phyloP scores from a whole-genome alignment of 805 yeast genomes.

The Candida arabinofermentans region DNA sequence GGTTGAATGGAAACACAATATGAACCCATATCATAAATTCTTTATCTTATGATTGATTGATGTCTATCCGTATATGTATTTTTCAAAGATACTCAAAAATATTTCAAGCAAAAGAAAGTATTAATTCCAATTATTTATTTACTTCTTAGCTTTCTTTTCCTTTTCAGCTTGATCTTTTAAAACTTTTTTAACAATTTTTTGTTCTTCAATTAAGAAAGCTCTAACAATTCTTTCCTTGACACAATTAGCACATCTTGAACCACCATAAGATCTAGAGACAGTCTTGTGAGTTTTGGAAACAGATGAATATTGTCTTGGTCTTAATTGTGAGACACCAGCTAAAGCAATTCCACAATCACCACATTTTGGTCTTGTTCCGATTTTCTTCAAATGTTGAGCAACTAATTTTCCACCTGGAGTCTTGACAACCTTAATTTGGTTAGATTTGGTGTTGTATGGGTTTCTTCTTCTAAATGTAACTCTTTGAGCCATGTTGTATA shows the following conservation, averaged over 20 bases:
- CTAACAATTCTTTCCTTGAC: constrained; percentile 99
- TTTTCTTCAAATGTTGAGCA: constrained; percentile 96
- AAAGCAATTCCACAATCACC: constrained; percentile 78
- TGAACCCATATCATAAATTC: too few species aligned
- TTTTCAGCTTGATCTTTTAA: constrained; percentile 93
- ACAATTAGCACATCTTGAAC: constrained; percentile 96
- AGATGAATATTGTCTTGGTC: constrained; percentile 97
- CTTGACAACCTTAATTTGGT: constrained; percentile 99
- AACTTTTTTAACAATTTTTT: constrained; percentile 99
- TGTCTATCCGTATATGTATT: too few species aligned
- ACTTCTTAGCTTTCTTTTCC: constrained; percentile 57
- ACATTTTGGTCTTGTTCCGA: constrained; percentile 82
- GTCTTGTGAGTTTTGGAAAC: constrained; percentile 96
- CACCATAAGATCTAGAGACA: constrained; percentile 99
- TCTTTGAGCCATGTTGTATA: constrained; percentile 95
- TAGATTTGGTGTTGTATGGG: constrained; percentile 99
- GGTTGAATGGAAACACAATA: too few species aligned
- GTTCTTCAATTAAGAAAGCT: constrained; percentile 99
- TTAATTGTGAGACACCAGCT: constrained; percentile 77
- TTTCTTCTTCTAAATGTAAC: constrained; percentile 99
- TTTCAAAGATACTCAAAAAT: too few species aligned
- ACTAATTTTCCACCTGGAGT: constrained; percentile 99
- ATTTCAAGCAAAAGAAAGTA: too few species aligned
- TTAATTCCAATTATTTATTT: too few species aligned
- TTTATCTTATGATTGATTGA: too few species aligned